Evolutionary conservation across 306 rosid genomes (phyloP).

Genomic region (Fragaria vesca): DNA sequence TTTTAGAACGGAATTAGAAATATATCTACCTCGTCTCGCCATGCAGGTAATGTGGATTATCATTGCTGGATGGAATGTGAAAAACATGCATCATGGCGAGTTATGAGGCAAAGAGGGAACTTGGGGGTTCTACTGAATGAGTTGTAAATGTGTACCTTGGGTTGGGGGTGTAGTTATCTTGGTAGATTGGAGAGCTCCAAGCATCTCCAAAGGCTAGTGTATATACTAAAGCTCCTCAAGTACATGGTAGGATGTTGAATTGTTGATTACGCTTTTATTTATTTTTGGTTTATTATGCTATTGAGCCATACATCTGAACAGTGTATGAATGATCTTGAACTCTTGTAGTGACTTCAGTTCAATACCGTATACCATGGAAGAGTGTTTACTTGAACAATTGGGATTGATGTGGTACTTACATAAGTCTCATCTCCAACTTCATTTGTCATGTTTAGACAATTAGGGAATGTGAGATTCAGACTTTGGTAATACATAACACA

Average conservation of each 20-base stretch:
- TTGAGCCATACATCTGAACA: neutral
- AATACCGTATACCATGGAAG: neutral
- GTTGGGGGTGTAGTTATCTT: neutral
- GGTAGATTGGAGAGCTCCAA: conserved; percentile 7
- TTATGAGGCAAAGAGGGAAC: neutral
- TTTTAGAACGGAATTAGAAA: neutral
- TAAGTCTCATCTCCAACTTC: neutral
- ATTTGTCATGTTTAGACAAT: neutral
- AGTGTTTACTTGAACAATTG: neutral
- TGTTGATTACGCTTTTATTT: neutral
- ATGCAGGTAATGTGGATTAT: conserved; percentile 9
- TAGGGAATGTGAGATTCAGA: neutral
- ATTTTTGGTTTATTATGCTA: neutral
- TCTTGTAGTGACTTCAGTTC: no score
- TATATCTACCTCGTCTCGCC: neutral
- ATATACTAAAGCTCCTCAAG: neutral
- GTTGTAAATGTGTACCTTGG: neutral
- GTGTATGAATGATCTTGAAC: neutral
- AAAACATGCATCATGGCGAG: neutral
- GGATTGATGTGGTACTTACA: neutral
- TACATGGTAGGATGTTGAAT: neutral
- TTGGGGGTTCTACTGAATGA: conserved; percentile 1
- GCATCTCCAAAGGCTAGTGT: neutral
- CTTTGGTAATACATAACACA: neutral
- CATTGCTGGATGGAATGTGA: conserved; percentile 6